Percentiles rank a stretch among this genome's conserved stretches.
Conservation (phyloP, 306 rosid genomes). For the Begonia masoniana region DNA sequence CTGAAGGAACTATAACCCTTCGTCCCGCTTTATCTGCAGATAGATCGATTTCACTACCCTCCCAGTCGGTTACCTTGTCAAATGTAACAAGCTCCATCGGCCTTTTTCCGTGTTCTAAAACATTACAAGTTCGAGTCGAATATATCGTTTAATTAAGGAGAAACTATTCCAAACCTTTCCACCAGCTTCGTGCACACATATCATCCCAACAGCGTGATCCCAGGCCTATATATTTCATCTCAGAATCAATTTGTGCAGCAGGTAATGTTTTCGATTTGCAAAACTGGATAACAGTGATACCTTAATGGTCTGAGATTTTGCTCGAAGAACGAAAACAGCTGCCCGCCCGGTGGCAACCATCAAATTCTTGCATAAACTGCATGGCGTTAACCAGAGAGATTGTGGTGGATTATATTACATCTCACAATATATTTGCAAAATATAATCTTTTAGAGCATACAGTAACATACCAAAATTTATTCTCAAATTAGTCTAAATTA, state of each 20-base stretch:
- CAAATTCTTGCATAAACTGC: slow-evolving; percentile 50
- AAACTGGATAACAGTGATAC: slow-evolving; percentile 11
- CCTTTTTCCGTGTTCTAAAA: no score
- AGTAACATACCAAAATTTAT: no score
- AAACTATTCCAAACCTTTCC: slow-evolving; percentile 11
- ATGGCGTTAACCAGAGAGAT: not conserved
- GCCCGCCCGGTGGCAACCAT: slow-evolving; percentile 47
- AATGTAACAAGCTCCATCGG: no score
- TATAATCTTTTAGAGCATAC: not conserved
- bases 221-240: slow-evolving; percentile 23
- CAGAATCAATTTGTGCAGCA: slow-evolving; percentile 1
- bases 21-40: slow-evolving; percentile 53
- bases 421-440: not conserved
- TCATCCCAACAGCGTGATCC: slow-evolving; percentile 49
- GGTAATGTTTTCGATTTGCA: not conserved
- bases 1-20: slow-evolving; percentile 52
- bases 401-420: not conserved
- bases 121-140: not conserved
- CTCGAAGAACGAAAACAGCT: slow-evolving; percentile 20
- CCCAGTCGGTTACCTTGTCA: slow-evolving; percentile 71
- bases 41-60: slow-evolving; percentile 55
- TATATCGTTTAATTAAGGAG: not conserved
- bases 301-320: slow-evolving; percentile 27
- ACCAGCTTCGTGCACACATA: slow-evolving; percentile 49
- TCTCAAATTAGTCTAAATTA: no score